Conservation (phyloP, 768 basidiomycete genomes). For the Tricholoma matsutake region DNA sequence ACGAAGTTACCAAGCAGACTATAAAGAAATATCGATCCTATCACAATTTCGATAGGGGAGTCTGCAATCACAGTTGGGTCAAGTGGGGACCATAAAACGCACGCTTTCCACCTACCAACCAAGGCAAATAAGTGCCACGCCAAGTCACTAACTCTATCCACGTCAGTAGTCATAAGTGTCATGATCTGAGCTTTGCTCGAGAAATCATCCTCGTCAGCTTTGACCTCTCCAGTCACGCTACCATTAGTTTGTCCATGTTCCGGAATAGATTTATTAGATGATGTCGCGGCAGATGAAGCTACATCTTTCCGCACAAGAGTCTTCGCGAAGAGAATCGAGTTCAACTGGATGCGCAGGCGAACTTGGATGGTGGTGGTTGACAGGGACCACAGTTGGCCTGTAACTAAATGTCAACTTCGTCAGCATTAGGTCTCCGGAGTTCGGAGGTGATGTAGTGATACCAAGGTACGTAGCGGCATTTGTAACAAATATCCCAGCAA, state of each 20-base stretch:
- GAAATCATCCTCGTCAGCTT: slow-evolving; percentile 54
- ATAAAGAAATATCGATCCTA: slow-evolving; percentile 77
- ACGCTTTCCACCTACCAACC: slow-evolving; percentile 42
- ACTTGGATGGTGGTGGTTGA: slow-evolving; percentile 69
- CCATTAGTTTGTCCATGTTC: neutral
- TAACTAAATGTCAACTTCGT: slow-evolving; percentile 33
- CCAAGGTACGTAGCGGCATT: slow-evolving; percentile 33
- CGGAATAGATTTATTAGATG: neutral
- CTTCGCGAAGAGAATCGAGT: slow-evolving; percentile 82
- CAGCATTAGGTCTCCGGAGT: neutral
- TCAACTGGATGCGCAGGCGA: slow-evolving; percentile 70
- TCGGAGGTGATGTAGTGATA: slow-evolving; percentile 5
- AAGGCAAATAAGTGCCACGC: slow-evolving; percentile 75
- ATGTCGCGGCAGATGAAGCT: slow-evolving; percentile 54
- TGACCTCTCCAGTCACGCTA: slow-evolving; percentile 14
- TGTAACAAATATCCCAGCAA: slow-evolving; percentile 32
- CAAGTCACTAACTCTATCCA: slow-evolving; percentile 86
- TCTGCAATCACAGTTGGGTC: slow-evolving; percentile 35
- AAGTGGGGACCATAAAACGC: neutral
- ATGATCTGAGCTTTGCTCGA: slow-evolving; percentile 79
- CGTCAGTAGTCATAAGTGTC: slow-evolving; percentile 95
- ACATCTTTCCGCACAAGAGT: slow-evolving; percentile 84
- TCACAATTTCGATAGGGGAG: slow-evolving; percentile 72
- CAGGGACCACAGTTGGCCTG: slow-evolving; percentile 69
- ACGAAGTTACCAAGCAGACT: slow-evolving; percentile 58